A percentile compares a stretch with the other conserved stretches of the same genome.
phyloP scores from a whole-genome alignment of 192 early-diverging fungal species.

The Linnemannia hyalina region DNA sequence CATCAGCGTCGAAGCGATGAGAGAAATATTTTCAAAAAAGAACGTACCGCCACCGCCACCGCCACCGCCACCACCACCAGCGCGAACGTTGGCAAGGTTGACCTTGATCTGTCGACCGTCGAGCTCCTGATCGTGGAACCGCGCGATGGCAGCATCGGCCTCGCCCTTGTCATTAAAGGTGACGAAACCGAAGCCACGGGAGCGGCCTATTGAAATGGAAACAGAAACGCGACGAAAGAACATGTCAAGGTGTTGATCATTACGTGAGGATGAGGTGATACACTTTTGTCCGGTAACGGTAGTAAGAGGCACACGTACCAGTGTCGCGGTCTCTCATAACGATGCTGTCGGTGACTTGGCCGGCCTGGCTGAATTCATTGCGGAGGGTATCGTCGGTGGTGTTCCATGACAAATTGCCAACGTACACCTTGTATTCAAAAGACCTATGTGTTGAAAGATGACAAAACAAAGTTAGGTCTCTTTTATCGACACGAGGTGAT shows the following conservation, averaged over 20 bases:
- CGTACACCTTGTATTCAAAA: slow-evolving; percentile 65
- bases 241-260: background rate
- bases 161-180: slow-evolving; percentile 62
- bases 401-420: slow-evolving; percentile 77
- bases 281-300: background rate
- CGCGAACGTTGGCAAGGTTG: slow-evolving; percentile 38
- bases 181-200: slow-evolving; percentile 91
- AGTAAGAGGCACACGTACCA: slow-evolving; percentile 58
- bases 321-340: slow-evolving; percentile 82
- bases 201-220: slow-evolving; percentile 66
- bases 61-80: background rate
- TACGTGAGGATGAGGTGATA: background rate
- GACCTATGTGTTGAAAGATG: slow-evolving; percentile 18
- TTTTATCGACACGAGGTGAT: background rate
- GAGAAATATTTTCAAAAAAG: background rate
- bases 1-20: too few relatives aligned
- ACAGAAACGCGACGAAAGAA: background rate
- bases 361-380: slow-evolving; percentile 71
- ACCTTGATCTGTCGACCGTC: slow-evolving; percentile 81
- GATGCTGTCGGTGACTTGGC: slow-evolving; percentile 72
- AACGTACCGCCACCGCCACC: slow-evolving; percentile 28
- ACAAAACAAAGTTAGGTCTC: background rate
- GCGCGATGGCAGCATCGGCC: slow-evolving; percentile 72
- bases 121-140: slow-evolving; percentile 75
- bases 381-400: slow-evolving; percentile 74